These are phyloP conservation scores for Botryotinia convoluta DNA, from an alignment of 2,329 filamentous ascomycete species.

Conservation along the genomic window DNA sequence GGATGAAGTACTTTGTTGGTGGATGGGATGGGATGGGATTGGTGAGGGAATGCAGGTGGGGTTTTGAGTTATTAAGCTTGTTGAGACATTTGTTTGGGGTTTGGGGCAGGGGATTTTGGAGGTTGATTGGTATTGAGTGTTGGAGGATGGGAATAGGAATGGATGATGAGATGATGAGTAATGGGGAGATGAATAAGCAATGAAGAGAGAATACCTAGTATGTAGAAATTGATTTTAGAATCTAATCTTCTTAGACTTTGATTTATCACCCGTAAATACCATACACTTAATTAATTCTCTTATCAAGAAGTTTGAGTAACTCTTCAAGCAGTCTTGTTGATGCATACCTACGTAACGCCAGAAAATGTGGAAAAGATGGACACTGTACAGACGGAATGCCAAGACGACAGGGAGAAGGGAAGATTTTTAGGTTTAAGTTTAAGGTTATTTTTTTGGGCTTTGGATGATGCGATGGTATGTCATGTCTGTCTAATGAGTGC, in stretches of 20 bases:
- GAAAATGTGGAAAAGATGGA: background rate
- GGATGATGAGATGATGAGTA: no score
- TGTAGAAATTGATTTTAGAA: background rate
- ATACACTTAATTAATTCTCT: background rate
- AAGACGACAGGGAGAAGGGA: background rate
- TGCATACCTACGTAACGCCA: background rate
- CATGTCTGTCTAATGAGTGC: background rate
- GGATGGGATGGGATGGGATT: background rate
- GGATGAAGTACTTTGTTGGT: background rate
- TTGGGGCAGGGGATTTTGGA: background rate
- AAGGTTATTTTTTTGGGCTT: background rate
- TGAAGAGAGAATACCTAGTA: background rate
- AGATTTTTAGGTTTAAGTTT: constrained; percentile 14
- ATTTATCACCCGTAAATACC: no score
- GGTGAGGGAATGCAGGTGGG: background rate
- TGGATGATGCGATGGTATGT: background rate
- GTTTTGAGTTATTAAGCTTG: constrained; percentile 4
- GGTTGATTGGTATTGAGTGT: background rate
- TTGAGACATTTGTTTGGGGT: background rate
- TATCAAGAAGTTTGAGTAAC: background rate
- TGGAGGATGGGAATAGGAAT: background rate
- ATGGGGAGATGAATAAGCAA: background rate
- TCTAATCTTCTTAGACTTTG: background rate
- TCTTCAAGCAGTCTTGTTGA: background rate
- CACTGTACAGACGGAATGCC: background rate